phyloP scores from a whole-genome alignment of 192 early-diverging fungal species.

The Entomortierella parvispora region DNA sequence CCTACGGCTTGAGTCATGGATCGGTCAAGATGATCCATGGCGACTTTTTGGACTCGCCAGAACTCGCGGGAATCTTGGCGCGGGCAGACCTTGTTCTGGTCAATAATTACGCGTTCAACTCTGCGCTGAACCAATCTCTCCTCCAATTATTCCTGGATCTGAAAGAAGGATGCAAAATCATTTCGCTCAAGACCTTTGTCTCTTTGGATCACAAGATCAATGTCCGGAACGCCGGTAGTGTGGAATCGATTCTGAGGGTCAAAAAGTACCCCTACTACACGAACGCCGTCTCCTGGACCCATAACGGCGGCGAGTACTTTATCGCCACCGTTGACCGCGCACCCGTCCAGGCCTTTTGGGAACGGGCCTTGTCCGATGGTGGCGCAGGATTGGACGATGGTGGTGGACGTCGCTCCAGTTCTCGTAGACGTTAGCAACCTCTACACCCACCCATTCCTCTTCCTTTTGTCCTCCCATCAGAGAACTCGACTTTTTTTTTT shows the following conservation, averaged over 20 bases:
- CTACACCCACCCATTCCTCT: not conserved
- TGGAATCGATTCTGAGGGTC: slow-evolving; percentile 76
- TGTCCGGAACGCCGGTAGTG: slow-evolving; percentile 73
- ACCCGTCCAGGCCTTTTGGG: slow-evolving; percentile 57
- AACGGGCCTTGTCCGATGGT: slow-evolving; percentile 16
- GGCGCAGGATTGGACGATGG: slow-evolving; percentile 22
- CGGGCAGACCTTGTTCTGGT: slow-evolving; percentile 93
- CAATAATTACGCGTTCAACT: slow-evolving; percentile 96
- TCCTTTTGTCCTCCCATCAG: no score
- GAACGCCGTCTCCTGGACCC: slow-evolving; percentile 82
- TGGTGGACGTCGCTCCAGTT: slow-evolving; percentile 20
- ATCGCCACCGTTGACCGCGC: slow-evolving; percentile 82
- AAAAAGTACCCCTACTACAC: slow-evolving; percentile 73
- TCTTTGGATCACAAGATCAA: slow-evolving; percentile 80
- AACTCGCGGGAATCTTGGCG: slow-evolving; percentile 74
- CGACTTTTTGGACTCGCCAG: slow-evolving; percentile 86
- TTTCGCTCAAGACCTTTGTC: slow-evolving; percentile 90
- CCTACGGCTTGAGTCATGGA: slow-evolving; percentile 69
- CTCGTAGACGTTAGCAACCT: slow-evolving; percentile 11
- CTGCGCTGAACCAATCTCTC: slow-evolving; percentile 83
- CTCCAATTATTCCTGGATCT: slow-evolving; percentile 91
- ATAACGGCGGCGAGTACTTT: slow-evolving; percentile 81
- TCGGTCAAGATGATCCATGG: slow-evolving; percentile 75
- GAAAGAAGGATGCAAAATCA: slow-evolving; percentile 85
- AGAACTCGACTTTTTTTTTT: not conserved